Evolutionary conservation across 2,329 filamentous ascomycete genomes (phyloP), one percentile per base, ranked within the genome.

Genomic region (Dryadomyces quercus-mongolicae): DNA sequence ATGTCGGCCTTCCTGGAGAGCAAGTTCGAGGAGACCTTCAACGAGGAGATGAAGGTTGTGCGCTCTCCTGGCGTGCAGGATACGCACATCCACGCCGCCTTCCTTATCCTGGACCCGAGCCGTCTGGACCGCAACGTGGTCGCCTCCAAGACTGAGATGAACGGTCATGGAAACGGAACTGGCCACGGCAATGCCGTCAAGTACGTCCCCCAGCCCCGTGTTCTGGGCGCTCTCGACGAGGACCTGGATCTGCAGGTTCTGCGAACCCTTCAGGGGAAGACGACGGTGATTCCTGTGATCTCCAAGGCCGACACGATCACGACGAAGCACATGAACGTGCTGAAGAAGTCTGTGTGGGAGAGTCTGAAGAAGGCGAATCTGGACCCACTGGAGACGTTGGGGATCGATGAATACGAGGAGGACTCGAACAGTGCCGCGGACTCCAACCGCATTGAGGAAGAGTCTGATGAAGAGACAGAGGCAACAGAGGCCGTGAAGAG

Each of bases 1-100:
- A 91, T 97, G 75, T 85, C 86, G 38, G 79, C 85, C 9, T 98
- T 98, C 71, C 75, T 98, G 56, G 93, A 98, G 74, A 92, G 86
- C 74, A 97, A 97, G 69, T 98, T 98, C 62, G 92, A 98, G 68
- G 93, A 98, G 65, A 97, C 93, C 0, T 95, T 98, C 67, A 82
- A 82, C 50, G 93, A 98, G 71, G 93, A 98, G 74, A 95, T 95
- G 79, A 97, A 96, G 74, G 91, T 98, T 49, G 78, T 96, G 58
- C 86, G 93, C 63, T 90, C 91, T 53, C 92, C 93, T 25, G 92
- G 91, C 54, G 86, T 88, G 60, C 88, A 90, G 67, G 93, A 98
- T 72, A 96, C 92, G 51, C 93, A 98, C 68, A 95, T 98, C 60
- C 93, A 98, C 67, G 94, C 89, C 61, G 90, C 90, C 54, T 95